phyloP scores from a whole-genome alignment of 805 yeast genomes.

The Yarrowia sp. region DNA sequence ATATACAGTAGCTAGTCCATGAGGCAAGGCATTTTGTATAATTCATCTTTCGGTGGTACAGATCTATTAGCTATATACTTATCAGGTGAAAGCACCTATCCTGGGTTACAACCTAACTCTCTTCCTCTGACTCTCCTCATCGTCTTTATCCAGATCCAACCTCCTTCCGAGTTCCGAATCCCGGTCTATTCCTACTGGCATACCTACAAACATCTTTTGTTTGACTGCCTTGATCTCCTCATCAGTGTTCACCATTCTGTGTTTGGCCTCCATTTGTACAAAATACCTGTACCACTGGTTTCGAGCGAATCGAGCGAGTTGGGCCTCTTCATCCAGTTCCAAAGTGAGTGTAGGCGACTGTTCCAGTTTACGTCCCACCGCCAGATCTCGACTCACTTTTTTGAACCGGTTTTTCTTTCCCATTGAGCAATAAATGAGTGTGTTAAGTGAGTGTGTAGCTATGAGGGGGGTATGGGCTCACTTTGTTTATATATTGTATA shows the following conservation, averaged over 20 bases:
- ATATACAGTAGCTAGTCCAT: too few species aligned
- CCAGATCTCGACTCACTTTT: neutral
- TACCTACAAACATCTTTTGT: neutral
- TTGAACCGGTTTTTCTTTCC: constrained; percentile 12
- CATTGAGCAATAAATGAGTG: neutral
- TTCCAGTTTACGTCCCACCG: neutral
- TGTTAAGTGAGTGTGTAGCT: too few species aligned
- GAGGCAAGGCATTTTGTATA: too few species aligned
- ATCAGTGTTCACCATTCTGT: neutral
- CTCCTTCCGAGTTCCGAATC: neutral
- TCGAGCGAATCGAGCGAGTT: neutral
- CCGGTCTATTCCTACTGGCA: neutral
- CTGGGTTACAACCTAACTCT: too few species aligned
- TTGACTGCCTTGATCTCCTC: neutral
- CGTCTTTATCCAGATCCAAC: neutral
- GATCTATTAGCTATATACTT: neutral
- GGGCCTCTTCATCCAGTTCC: neutral
- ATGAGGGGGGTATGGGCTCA: too few species aligned
- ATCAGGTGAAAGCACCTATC: neutral
- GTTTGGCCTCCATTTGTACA: neutral
- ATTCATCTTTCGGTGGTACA: too few species aligned
- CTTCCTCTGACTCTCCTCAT: neutral
- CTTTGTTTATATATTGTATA: too few species aligned
- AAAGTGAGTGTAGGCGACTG: neutral
- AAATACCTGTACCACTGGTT: constrained; percentile 15